Evolutionary conservation across 2,329 filamentous ascomycete genomes (phyloP).

Genomic region (Diaporthe batatas): DNA sequence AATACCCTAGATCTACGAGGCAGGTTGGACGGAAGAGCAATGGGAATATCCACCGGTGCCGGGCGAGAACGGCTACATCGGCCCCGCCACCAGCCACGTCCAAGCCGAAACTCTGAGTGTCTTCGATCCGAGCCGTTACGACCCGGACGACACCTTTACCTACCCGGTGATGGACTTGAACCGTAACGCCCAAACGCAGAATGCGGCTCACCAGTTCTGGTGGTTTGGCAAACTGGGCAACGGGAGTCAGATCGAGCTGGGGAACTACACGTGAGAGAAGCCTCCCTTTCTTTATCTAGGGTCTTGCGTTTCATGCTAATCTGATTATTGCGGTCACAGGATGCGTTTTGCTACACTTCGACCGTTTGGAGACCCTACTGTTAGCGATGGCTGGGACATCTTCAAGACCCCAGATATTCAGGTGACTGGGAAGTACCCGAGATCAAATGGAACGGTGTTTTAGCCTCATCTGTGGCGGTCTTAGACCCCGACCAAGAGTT

Average conservation of each 20-base stretch:
- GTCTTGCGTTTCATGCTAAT: background rate
- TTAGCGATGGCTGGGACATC: slow-evolving; percentile 16
- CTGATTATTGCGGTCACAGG: background rate
- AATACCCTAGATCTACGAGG: slow-evolving; percentile 39
- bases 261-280: slow-evolving; percentile 32
- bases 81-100: slow-evolving; percentile 44
- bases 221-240: slow-evolving; percentile 37
- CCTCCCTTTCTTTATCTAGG: background rate
- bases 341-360: slow-evolving; percentile 12
- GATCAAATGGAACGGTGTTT: background rate
- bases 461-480: background rate
- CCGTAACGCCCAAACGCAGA: slow-evolving; percentile 20
- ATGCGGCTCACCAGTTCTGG: slow-evolving; percentile 24
- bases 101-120: background rate
- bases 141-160: slow-evolving; percentile 26
- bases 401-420: slow-evolving; percentile 29
- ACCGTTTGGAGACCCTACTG: slow-evolving; percentile 28
- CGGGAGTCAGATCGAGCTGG: slow-evolving; percentile 29
- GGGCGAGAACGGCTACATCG: slow-evolving; percentile 45
- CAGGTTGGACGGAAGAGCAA: slow-evolving; percentile 44
- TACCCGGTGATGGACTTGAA: slow-evolving; percentile 16
- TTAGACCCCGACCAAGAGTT: no score
- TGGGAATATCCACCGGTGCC: slow-evolving; percentile 47
- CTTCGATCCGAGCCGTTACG: slow-evolving; percentile 29
- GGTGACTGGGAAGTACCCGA: slow-evolving; percentile 22